Percentiles rank a stretch among this genome's conserved stretches.
Conservation (phyloP, 2,329 filamentous ascomycete genomes). For the Ophiocordyceps unilateralis region DNA sequence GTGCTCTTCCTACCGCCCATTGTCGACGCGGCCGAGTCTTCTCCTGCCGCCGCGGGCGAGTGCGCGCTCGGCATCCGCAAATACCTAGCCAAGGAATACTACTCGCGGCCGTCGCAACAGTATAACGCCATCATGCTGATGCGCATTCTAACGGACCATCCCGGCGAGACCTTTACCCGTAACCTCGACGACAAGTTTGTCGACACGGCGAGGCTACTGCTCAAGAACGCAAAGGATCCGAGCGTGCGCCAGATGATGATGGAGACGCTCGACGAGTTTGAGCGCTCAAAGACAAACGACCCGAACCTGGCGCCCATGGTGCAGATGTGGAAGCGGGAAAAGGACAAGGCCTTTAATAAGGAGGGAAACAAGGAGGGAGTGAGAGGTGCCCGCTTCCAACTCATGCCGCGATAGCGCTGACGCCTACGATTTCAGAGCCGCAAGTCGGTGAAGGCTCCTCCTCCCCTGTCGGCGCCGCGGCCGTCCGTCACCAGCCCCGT, state of each 20-base stretch:
- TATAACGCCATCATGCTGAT: conserved; percentile 96
- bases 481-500: conserved; percentile 4
- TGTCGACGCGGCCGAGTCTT: conserved; percentile 88
- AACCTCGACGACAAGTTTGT: conserved; percentile 79
- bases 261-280: conserved; percentile 70
- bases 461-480: conserved; percentile 5
- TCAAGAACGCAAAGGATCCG: conserved; percentile 53
- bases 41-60: conserved; percentile 66
- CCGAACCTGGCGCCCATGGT: conserved; percentile 54
- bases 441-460: neutral
- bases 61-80: conserved; percentile 69
- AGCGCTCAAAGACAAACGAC: conserved; percentile 55
- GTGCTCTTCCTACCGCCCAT: conserved; percentile 84
- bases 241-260: conserved; percentile 72
- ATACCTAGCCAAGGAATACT: conserved; percentile 60
- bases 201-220: conserved; percentile 53
- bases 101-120: conserved; percentile 49
- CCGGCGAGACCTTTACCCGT: conserved; percentile 75
- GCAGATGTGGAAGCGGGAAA: conserved; percentile 82
- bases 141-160: conserved; percentile 83
- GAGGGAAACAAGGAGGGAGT: neutral
- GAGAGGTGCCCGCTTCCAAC: neutral
- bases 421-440: conserved; percentile 1
- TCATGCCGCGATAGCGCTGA: neutral
- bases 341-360: conserved; percentile 37